Percentiles rank a stretch among this genome's conserved stretches.
These are phyloP conservation scores for Pseudopithomyces chartarum DNA, from an alignment of 2,329 filamentous ascomycete species.

Conservation along the genomic window DNA sequence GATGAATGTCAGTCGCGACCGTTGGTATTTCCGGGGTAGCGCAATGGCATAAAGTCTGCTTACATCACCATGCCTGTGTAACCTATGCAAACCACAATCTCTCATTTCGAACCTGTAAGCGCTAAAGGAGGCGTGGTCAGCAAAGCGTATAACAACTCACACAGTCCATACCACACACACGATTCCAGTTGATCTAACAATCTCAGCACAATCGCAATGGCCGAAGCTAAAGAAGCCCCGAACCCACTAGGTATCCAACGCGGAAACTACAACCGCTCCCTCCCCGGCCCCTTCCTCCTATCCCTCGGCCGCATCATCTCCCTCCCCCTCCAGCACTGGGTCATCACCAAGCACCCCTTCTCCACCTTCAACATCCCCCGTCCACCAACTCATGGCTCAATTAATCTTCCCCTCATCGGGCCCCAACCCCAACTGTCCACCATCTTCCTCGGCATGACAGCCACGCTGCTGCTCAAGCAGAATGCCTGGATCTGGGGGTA, in stretches of 20 bases:
- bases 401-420: not conserved
- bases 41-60: no score
- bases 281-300: constrained; percentile 3
- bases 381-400: not conserved
- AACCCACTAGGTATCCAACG: constrained; percentile 3
- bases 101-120: no score
- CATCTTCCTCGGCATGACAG: constrained; percentile 5
- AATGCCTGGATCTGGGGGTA: constrained; percentile 5
- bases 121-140: no score
- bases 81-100: no score
- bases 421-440: not conserved
- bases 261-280: not conserved
- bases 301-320: not conserved
- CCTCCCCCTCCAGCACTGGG: not conserved
- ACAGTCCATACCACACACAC: not conserved
- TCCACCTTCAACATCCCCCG: not conserved
- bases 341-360: constrained; percentile 4
- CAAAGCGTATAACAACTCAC: no score
- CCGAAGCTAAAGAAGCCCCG: not conserved
- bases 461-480: constrained; percentile 1
- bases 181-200: not conserved
- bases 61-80: no score
- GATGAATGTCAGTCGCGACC: no score
- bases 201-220: not conserved
- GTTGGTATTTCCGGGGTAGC: no score